A percentile compares a stretch with the other conserved stretches of the same genome.
phyloP scores from a whole-genome alignment of 2,329 filamentous ascomycete genomes.

The Rhinocladiella mackenziei region DNA sequence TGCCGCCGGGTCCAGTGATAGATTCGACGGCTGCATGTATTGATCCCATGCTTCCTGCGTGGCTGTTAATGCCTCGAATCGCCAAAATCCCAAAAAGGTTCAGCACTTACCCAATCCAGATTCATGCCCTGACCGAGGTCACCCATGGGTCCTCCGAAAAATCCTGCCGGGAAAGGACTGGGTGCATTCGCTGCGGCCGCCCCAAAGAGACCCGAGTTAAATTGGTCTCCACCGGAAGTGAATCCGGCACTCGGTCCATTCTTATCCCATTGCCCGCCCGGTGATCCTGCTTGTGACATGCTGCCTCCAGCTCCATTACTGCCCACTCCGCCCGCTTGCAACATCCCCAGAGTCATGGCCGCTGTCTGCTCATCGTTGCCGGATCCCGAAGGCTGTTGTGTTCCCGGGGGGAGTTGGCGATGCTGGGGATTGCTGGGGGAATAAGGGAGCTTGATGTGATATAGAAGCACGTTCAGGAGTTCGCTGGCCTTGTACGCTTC shows the following conservation, averaged over 20 bases:
- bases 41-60: slow-evolving; percentile 63
- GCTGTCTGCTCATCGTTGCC: slow-evolving; percentile 60
- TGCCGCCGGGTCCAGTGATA: slow-evolving; percentile 42
- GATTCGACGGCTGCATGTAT: slow-evolving; percentile 56
- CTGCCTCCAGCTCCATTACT: slow-evolving; percentile 23
- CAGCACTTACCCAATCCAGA: slow-evolving; percentile 58
- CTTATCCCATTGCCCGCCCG: slow-evolving; percentile 32
- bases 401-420: slow-evolving; percentile 10
- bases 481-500: slow-evolving; percentile 84
- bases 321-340: slow-evolving; percentile 44
- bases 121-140: slow-evolving; percentile 47
- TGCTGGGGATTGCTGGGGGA: slow-evolving; percentile 28
- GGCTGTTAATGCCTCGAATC: slow-evolving; percentile 27
- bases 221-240: slow-evolving; percentile 4
- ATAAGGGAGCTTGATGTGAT: slow-evolving; percentile 57
- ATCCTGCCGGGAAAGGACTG: slow-evolving; percentile 50
- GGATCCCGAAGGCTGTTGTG: slow-evolving; percentile 12
- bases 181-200: slow-evolving; percentile 40
- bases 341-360: slow-evolving; percentile 66
- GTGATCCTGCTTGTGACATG: slow-evolving; percentile 32
- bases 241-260: slow-evolving; percentile 10
- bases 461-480: slow-evolving; percentile 77
- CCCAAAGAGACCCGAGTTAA: slow-evolving; percentile 21
- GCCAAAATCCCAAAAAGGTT: neutral
- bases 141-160: slow-evolving; percentile 55